Evolutionary conservation across 2,329 filamentous ascomycete species (phyloP).

Genomic region (Botryotinia calthae): DNA sequence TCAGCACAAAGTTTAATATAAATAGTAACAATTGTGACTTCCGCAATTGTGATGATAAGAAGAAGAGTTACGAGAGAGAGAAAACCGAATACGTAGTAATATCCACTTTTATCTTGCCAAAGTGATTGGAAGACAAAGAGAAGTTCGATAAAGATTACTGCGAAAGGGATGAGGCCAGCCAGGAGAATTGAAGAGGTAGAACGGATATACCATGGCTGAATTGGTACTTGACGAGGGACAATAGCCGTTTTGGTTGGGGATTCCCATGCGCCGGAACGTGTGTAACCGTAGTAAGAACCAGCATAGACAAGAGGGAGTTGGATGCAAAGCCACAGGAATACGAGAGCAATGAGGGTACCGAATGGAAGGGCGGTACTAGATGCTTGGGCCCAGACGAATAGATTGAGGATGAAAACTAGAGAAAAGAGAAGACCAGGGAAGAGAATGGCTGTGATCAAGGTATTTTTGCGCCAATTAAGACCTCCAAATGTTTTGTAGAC

Average conservation of each 20-base stretch:
- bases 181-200: conserved; percentile 63
- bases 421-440: conserved; percentile 77
- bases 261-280: conserved; percentile 66
- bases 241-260: conserved; percentile 76
- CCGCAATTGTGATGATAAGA: conserved; percentile 72
- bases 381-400: conserved; percentile 88
- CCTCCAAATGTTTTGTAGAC: conserved; percentile 84
- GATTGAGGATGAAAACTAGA: conserved; percentile 74
- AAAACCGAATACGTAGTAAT: conserved; percentile 91
- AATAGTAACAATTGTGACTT: conserved; percentile 79
- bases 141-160: conserved; percentile 84
- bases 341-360: conserved; percentile 68
- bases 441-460: conserved; percentile 70
- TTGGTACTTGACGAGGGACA: conserved; percentile 70
- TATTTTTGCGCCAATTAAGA: conserved; percentile 71
- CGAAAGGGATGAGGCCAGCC: conserved; percentile 77
- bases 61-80: conserved; percentile 71
- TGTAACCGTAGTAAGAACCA: conserved; percentile 75
- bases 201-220: conserved; percentile 71
- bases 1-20: conserved; percentile 81
- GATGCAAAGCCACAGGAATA: conserved; percentile 78
- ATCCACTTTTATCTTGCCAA: conserved; percentile 88
- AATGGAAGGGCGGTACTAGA: conserved; percentile 87
- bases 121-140: conserved; percentile 83
- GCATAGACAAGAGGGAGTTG: conserved; percentile 81